Evolutionary conservation across 345 rosid species (phyloP), one percentile per base, ranked within the genome.

Genomic region (Hibiscus mutabilis): DNA sequence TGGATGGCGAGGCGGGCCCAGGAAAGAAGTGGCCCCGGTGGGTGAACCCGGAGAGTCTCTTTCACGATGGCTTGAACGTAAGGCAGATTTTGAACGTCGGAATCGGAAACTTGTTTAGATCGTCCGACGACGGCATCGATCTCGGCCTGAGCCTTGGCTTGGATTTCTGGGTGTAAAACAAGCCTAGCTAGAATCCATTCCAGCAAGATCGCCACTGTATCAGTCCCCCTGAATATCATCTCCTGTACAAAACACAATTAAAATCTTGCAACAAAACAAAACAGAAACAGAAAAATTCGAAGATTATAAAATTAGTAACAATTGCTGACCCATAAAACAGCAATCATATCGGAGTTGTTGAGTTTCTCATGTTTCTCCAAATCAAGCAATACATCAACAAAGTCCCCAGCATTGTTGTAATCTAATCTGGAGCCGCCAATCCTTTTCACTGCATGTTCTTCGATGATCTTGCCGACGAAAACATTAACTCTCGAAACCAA

Each of bases 21-120:
- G 0, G 97, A 93, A 14, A 93, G 88, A 42, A 93, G 91, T 0
- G 92, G 97, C 1, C 97, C 97, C 1, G 98, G 97, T 21, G 98
- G 98, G 68, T 91, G 91, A 77, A 88, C 60, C 71, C 97, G 83
- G 11, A 91, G 74, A 59, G 96, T 89, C 73, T 91, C 98, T 73
- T 88, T 91, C 25, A 93, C 87, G 3, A 93, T 75, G 35, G 91
- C 93, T 5, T 71, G 89, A 1, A 86, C 79, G 73, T 81, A 93
- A 0, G 89, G 86, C 11, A 93, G 79, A 15, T 82, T 78, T 0
- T 82, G 73, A 57, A 91, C 77, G 80, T 93, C 96, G 1, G 88
- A 79, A 70, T 86, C 93, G 2, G 82, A 69, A 11, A 86, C 82
- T 1, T 81, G 52, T 14, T 77, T 73, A 14, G 25, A 57, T 0